Conservation (phyloP, 1,284 basidiomycete genomes). For the Microbotryum lychnidis-dioicae region DNA sequence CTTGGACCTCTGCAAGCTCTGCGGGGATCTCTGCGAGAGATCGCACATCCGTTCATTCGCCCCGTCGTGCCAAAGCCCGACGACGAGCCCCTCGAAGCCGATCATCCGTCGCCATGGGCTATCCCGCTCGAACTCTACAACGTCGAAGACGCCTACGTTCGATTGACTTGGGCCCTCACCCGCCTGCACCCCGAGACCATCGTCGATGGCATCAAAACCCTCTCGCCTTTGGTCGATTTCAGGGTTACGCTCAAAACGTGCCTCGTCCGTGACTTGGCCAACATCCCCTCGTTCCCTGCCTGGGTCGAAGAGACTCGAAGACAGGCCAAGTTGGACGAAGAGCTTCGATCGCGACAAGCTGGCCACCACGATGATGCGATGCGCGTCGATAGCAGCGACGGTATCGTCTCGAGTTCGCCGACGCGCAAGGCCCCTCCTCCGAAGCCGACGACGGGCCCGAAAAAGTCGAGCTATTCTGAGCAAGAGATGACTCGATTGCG, state of each 20-base stretch:
- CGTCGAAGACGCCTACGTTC: slow-evolving; percentile 22
- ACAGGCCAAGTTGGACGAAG: too few relatives aligned
- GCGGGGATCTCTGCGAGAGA: neutral
- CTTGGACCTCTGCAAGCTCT: slow-evolving; percentile 5
- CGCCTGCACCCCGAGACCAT: slow-evolving; percentile 7
- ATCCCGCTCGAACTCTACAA: slow-evolving; percentile 11
- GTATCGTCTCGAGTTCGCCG: too few relatives aligned
- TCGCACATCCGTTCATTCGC: neutral
- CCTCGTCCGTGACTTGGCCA: slow-evolving; percentile 21
- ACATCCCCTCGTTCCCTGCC: slow-evolving; percentile 17
- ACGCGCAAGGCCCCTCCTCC: too few relatives aligned
- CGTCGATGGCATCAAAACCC: neutral
- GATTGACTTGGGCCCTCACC: slow-evolving; percentile 14
- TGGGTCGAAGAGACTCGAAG: slow-evolving; percentile 1
- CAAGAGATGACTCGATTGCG: slow-evolving; percentile 23
- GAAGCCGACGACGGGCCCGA: too few relatives aligned
- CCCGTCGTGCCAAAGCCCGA: neutral
- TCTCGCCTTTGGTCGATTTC: slow-evolving; percentile 9
- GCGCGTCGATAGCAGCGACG: too few relatives aligned
- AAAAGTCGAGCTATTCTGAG: slow-evolving; percentile 4
- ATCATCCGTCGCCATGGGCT: neutral
- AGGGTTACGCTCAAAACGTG: slow-evolving; percentile 1
- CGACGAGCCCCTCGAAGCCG: neutral
- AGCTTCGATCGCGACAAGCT: too few relatives aligned
- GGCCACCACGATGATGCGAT: too few relatives aligned